Base-by-base conservation (phyloP, 139 green algal genomes). In the Diplosphaera chodatii region DNA sequence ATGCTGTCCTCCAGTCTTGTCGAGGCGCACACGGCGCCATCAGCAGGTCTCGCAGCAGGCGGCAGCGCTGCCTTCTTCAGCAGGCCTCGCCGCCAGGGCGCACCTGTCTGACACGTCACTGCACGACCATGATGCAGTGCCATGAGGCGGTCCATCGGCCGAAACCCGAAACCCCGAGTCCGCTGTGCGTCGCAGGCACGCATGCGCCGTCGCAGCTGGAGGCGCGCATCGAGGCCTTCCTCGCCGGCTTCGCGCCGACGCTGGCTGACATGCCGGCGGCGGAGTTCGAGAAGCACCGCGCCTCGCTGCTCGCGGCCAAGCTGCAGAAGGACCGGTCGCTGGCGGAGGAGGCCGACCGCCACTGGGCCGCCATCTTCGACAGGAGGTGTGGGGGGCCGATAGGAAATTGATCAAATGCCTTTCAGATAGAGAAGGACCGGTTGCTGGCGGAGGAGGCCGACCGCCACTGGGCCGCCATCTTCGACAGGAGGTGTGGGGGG, bases 321-420 rank as follows among this genome's bases (percentile, higher is more conserved):
- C 71, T 94, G 72, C 76, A 86, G 64, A 90, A 92, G 71, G 87
- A 91, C 77, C 69, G 80, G 3, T 78, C 29, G 37, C 72, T 96
- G 55, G 16, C 64, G 8, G 91, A 98, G 31, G 91, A 97, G 75
- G 83, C 73, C 28, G 78, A 90, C 64, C 77, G 90, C 25, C 73
- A 85, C 25, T 98, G 93, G 93, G 90, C 91, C 25, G 76, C 86
- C 37, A 85, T 97, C 27, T 82, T 71, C 73, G 85, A 70, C 64
- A 73, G 83, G 56, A 80, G 70, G 79, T 92, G 71, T 28, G 74
- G 55, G n/a, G n/a, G n/a, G n/a, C n/a, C n/a, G n/a, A n/a, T n/a
- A n/a, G n/a, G n/a, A n/a, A n/a, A n/a, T n/a, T n/a, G n/a, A 40
- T 64, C 15, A 32, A 4, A 32, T 30, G 70, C 30, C 37, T 48